Evolutionary conservation across 2,329 filamentous ascomycete species (phyloP), one percentile per base, ranked within the genome.

Genomic region (Cladosporium sphaerospermum): DNA sequence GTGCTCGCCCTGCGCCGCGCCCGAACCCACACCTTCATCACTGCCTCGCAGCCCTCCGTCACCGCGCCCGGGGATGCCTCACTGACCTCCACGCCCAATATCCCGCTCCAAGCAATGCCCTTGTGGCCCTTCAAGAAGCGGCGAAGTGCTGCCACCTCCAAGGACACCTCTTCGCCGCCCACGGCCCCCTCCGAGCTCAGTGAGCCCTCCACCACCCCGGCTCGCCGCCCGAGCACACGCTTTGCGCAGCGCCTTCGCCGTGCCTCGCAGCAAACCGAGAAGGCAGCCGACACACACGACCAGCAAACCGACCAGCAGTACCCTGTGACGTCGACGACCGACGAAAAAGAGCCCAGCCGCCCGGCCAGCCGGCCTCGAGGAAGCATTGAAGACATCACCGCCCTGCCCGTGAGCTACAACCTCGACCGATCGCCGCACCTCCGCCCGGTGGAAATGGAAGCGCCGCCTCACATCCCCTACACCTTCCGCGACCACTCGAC

Each of bases 41-140:
- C 16, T 16, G 19, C 10, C 11, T 36, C 40, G 37, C 23, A 50
- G 31, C 41, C 10, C 11, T 16, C 37, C 33, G 48, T 28, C 40
- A 13, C 16, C 11, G 14, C 48, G 18, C 23, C 23, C 23, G 48
- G 48, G 48, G 14, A 51, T 51, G 48, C 48, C 48, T 51, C 33
- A 36, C 31, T 51, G 32, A 51, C 19, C 7, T 39, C 36, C n/a
- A 39, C n/a, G 3, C 16, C 13, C 36, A 8, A 32, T 31, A 19
- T 18, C 16, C 40, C 47, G 44, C 45, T 45, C 31, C 39, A 51
- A 66, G 66, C 61, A 63, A 92, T 92, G 88, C 82, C 85, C 68
- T 75, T 91, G 71, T 95, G 89, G 89, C 88, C 85, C 57, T 95
- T 95, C 71, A 85, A 79, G 73, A 84, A 80, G 72, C 84, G 83